Evolutionary conservation across 163 green algal genomes (phyloP).

Genomic region (Scenedesmus sp.): DNA sequence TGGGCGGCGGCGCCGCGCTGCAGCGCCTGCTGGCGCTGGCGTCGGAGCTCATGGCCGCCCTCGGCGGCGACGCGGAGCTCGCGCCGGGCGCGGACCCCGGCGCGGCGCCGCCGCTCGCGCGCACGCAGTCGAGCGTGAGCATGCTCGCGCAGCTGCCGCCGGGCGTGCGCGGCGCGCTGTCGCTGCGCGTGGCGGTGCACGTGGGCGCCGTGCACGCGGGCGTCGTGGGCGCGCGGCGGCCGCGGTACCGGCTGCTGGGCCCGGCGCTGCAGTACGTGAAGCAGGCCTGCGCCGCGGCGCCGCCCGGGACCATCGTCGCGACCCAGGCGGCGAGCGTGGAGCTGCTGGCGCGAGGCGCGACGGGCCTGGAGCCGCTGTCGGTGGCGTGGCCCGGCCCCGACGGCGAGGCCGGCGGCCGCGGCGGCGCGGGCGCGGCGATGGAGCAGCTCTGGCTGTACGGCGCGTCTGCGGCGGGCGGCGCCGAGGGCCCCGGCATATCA

Average conservation of each 20-base stretch:
- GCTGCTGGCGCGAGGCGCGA: conserved; percentile 1
- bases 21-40: conserved; percentile 9
- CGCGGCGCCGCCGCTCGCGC: not conserved
- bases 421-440: not conserved
- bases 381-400: not conserved
- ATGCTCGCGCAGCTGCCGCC: not conserved
- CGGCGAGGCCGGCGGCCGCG: not conserved
- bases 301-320: conserved; percentile 9
- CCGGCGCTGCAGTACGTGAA: conserved; percentile 11
- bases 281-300: conserved; percentile 5
- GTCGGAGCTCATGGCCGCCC: not conserved
- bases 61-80: not conserved
- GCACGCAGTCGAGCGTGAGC: not conserved
- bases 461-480: no score
- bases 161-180: conserved; percentile 1
- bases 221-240: conserved; percentile 25
- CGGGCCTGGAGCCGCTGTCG: conserved; percentile 1
- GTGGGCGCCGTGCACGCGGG: conserved; percentile 27
- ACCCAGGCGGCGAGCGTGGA: conserved; percentile 15
- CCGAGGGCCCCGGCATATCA: no score
- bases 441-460: no score
- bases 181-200: conserved; percentile 31
- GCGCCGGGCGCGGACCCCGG: not conserved
- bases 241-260: conserved; percentile 35
- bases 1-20: no score